Conservation (phyloP, 306 rosid genomes). For the Gastrolobium bilobum region DNA sequence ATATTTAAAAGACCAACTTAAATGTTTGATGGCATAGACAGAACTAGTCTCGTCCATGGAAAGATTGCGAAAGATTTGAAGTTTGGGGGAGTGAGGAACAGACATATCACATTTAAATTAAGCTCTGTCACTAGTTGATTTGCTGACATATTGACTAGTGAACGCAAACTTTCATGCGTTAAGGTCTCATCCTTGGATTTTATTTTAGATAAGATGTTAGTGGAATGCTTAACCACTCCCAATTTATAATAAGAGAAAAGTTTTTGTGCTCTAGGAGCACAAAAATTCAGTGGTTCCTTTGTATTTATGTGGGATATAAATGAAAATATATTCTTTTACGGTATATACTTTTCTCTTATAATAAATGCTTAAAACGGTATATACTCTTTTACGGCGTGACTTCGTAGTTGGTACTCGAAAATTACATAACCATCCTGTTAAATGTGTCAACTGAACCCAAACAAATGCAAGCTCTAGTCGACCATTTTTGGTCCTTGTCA, state of each 20-base stretch:
- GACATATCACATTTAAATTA: no score
- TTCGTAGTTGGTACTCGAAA: neutral
- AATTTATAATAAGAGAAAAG: neutral
- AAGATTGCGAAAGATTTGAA: no score
- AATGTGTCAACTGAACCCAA: neutral
- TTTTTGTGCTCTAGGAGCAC: no score
- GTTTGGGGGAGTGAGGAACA: no score
- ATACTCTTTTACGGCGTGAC: neutral
- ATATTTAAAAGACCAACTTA: no score
- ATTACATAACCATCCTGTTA: neutral
- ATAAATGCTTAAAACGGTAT: neutral
- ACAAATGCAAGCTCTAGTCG: neutral
- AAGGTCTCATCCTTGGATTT: neutral
- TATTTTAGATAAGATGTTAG: neutral
- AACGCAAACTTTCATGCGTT: neutral
- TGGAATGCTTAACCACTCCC: neutral
- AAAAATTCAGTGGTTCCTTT: no score
- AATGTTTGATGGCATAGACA: no score
- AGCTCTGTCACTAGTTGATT: no score
- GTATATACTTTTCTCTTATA: no score
- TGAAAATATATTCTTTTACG: no score
- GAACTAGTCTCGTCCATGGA: no score
- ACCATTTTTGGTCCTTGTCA: neutral
- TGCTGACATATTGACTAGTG: no score
- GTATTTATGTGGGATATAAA: neutral